A percentile compares a stretch with the other conserved stretches of the same genome.
Conservation (phyloP, 179 eudicot genomes). For the Patellifolia procumbens region DNA sequence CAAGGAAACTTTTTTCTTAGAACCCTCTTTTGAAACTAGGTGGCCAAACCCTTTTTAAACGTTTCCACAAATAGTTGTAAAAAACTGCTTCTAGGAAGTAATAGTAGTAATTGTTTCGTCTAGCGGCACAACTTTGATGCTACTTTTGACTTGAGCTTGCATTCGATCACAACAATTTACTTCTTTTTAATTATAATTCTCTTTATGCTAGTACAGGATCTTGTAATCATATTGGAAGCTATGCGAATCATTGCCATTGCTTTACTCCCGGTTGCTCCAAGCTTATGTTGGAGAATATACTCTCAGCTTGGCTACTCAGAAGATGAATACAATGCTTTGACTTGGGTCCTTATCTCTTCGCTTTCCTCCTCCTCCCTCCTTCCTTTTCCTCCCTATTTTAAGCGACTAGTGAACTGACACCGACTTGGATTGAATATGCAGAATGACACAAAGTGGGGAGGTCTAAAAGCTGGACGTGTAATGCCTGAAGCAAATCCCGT, state of each 20-base stretch:
- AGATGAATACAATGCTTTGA: constrained; percentile 60
- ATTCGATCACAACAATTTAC: background rate
- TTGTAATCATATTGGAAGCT: constrained; percentile 83
- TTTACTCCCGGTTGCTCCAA: constrained; percentile 78
- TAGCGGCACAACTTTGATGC: background rate
- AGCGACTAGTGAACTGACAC: background rate
- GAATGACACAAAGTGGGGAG: constrained; percentile 93
- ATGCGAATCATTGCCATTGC: constrained; percentile 93
- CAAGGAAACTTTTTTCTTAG: too few species aligned
- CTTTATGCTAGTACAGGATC: constrained; percentile 54
- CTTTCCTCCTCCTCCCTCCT: too few species aligned
- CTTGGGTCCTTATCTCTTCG: constrained; percentile 63
- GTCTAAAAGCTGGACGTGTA: constrained; percentile 78
- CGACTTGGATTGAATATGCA: constrained; percentile 32
- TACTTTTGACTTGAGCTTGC: background rate
- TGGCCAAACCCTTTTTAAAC: background rate
- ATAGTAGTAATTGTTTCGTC: too few species aligned
- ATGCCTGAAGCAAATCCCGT: constrained; percentile 80
- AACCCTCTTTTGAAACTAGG: background rate
- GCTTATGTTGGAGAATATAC: constrained; percentile 73
- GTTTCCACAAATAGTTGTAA: background rate
- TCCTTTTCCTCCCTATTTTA: background rate
- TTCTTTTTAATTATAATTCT: background rate
- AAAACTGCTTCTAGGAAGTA: background rate
- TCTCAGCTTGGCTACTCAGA: constrained; percentile 89